Conservation (phyloP, 768 basidiomycete species). For the Kwoniella newhampshirensis region DNA sequence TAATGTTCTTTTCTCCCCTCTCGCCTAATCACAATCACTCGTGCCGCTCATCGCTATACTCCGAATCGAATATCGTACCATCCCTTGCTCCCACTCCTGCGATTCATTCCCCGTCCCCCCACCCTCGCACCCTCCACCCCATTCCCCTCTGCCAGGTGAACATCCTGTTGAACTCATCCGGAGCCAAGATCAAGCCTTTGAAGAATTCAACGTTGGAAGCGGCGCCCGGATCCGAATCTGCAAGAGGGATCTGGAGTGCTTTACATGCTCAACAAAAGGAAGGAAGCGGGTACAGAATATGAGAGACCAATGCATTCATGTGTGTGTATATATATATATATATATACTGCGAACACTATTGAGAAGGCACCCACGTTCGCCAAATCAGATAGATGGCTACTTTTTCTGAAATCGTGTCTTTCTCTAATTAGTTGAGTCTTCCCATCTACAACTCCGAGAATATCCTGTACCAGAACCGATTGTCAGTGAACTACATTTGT, state of each 20-base stretch:
- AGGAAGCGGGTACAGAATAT: constrained; percentile 45
- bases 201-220: constrained; percentile 49
- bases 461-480: constrained; percentile 1
- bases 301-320: too few species aligned
- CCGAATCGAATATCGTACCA: too few species aligned
- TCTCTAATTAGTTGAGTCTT: too few species aligned
- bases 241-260: constrained; percentile 50
- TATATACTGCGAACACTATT: too few species aligned
- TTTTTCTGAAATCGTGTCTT: too few species aligned
- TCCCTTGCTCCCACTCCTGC: background rate
- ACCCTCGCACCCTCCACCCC: background rate
- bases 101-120: too few species aligned
- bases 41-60: too few species aligned
- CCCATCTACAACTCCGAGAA: constrained; percentile 1
- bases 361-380: too few species aligned
- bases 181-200: constrained; percentile 48
- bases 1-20: background rate
- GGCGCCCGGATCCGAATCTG: constrained; percentile 47
- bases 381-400: too few species aligned
- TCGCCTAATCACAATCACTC: too few species aligned
- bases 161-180: constrained; percentile 46
- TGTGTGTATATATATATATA: too few species aligned
- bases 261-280: constrained; percentile 34
- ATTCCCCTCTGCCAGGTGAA: constrained; percentile 30
- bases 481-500: too few species aligned